Base-by-base conservation (phyloP, 495 filamentous ascomycete genomes). In the Lophiotrema nucula region DNA sequence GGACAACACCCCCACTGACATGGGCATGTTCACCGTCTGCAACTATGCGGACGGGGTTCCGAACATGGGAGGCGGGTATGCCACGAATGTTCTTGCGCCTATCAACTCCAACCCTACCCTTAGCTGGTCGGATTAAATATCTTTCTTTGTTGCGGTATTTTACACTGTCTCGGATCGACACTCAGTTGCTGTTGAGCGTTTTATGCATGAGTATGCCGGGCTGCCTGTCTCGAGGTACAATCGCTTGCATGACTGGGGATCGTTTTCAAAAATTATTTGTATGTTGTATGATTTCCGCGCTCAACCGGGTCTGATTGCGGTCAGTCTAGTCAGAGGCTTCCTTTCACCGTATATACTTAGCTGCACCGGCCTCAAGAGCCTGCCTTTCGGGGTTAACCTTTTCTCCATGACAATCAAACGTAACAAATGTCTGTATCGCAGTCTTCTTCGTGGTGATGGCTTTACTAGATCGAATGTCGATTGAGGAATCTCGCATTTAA, bases 11-110 rank as follows among this genome's bases (percentile, higher is more conserved):
- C 42, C 39, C 18, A 24, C 44, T 8, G 19, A 24, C 25, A 59
- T 50, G 42, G 78, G 81, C 50, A 73, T 77, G 69, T 87, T 78
- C 70, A 90, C 88, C 44, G 89, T 95, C 46, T 98, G 93, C 86
- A 92, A 97, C 78, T 98, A 98, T 73, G 42, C 41, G 12, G 73
- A 70, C 44, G 79, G 87, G 60, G 69, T 82, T 56, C 88, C 87
- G 58, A 92, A 93, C 74, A 76, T 85, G 50, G 79, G 72, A 16
- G 83, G 81, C 56, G 72, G 78, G 41, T 95, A 89, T 62, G 82
- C 62, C 55, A 64, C 64, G 28, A 91, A 93, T 68, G 81, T 95
- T 33, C 62, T 73, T 10, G 46, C 53, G 18, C 82, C 86, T 28
- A 68, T 75, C 8, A 77, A 28, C 10, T 23, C 23, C 24, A 26